A percentile compares a stretch with the other conserved stretches of the same genome.
Evolutionary conservation across 352 stramenopile species (phyloP).

Genomic region (Globisporangium mamillatum): DNA sequence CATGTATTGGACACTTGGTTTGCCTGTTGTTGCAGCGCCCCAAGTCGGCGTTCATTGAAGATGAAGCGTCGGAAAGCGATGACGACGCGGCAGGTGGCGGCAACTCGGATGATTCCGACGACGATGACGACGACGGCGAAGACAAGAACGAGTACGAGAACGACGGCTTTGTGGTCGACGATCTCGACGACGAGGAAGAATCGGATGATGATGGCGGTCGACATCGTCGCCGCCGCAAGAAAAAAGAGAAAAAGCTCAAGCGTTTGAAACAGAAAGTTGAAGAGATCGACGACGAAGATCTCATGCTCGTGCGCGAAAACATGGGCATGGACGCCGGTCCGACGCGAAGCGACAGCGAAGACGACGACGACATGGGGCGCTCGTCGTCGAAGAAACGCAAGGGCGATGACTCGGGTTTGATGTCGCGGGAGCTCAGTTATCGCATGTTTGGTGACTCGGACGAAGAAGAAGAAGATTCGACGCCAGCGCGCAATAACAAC

Average conservation of each 20-base stretch:
- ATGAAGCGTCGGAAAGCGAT: slow-evolving; percentile 86
- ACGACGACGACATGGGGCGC: slow-evolving; percentile 67
- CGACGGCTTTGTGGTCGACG: slow-evolving; percentile 87
- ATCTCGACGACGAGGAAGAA: slow-evolving; percentile 71
- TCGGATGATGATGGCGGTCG: slow-evolving; percentile 74
- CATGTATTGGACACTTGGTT: slow-evolving; percentile 5
- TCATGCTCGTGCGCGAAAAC: slow-evolving; percentile 88
- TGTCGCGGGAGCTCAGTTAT: slow-evolving; percentile 85
- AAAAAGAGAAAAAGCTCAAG: slow-evolving; percentile 88
- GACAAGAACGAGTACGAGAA: slow-evolving; percentile 89
- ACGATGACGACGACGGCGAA: slow-evolving; percentile 83
- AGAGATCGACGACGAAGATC: slow-evolving; percentile 86
- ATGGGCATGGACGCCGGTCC: slow-evolving; percentile 83
- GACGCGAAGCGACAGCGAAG: slow-evolving; percentile 69
- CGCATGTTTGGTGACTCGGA: slow-evolving; percentile 89
- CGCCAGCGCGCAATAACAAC: slow-evolving; percentile 63
- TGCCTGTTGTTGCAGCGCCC: slow-evolving; percentile 36
- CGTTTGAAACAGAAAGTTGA: slow-evolving; percentile 87
- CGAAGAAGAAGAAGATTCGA: slow-evolving; percentile 83
- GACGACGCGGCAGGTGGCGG: slow-evolving; percentile 45
- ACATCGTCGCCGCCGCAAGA: slow-evolving; percentile 67
- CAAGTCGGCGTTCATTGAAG: slow-evolving; percentile 87
- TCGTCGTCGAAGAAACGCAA: slow-evolving; percentile 71
- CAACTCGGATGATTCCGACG: slow-evolving; percentile 66
- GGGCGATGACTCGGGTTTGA: slow-evolving; percentile 71